Evolutionary conservation across 768 basidiomycete species (phyloP), one percentile per base, ranked within the genome.

Genomic region (Leucosporidium scottii): DNA sequence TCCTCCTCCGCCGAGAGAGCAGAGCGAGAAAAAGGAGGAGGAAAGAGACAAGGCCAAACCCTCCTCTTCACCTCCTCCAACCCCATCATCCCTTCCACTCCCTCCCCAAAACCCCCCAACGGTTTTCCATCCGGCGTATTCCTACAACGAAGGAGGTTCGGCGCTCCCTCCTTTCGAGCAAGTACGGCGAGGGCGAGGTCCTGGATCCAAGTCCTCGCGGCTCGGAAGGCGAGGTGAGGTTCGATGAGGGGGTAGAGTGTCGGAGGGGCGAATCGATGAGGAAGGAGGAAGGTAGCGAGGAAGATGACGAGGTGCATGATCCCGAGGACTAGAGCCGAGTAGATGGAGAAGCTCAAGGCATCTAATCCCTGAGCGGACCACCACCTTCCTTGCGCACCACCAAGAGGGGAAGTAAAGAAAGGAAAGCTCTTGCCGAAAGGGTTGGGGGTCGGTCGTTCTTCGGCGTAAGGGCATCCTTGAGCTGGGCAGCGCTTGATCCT

Each of bases 391-490:
- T 44, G 2, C 10, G 8, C 39, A 2, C 8, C 7, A 17, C 10
- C 8, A 2, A 8, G 6, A 2, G 6, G 8, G 39, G 39, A 8
- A 2, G 39, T 44, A 6, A 6, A 44, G 39, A 44, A 44, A 8
- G 39, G 39, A 17, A 44, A 44, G 15, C 39, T 44, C 10, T 44
- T 6, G 8, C 8, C 39, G 39, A 44, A 44, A 2, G 39, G 39
- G 13, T 44, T 13, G 8, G 39, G 39, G 2, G 7, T 13, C 8
- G 3, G 10, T 17, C 39, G 8, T 44, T 44, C 39, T 44, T 54
- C 59, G 17, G 65, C 51, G 59, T 54, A 65, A 7, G 39, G 28
- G n/a, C 65, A 65, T 36, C 13, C 39, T 44, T 44, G 39, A 17
- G 54, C 54, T 3, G 65, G 65, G 44, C 65, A 65, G 0, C 51